Evolutionary conservation across 176 grass and related monocot genomes (phyloP).

Genomic region (Areca catechu): DNA sequence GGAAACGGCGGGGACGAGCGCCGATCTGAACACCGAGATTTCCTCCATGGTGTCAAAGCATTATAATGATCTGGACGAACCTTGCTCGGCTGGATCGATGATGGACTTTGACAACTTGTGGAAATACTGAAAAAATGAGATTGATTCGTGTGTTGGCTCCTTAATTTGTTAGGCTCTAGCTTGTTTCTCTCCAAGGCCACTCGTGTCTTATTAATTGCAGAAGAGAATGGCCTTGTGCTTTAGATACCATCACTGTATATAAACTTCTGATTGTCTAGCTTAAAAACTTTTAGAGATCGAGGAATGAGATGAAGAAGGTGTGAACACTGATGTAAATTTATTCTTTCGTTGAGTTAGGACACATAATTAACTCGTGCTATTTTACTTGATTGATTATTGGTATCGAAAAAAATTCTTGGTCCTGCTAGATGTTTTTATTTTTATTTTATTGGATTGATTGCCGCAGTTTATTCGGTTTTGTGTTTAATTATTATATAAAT

Average conservation of each 20-base stretch:
- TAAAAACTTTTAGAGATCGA: background rate
- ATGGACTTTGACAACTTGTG: slow-evolving; percentile 29
- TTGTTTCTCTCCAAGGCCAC: slow-evolving; percentile 6
- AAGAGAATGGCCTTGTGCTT: slow-evolving; percentile 15
- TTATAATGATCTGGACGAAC: slow-evolving; percentile 18
- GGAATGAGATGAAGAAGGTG: too few relatives aligned
- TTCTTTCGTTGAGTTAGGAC: too few relatives aligned
- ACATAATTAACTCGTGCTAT: too few relatives aligned
- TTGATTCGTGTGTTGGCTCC: slow-evolving; percentile 4
- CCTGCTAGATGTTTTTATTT: too few relatives aligned
- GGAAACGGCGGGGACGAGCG: slow-evolving; percentile 15
- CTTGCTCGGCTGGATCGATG: slow-evolving; percentile 3
- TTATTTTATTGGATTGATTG: too few relatives aligned
- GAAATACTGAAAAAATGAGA: slow-evolving; percentile 20
- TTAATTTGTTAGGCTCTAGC: slow-evolving; percentile 23
- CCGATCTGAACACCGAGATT: slow-evolving; percentile 24
- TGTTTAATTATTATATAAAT: too few relatives aligned
- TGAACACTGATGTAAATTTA: too few relatives aligned
- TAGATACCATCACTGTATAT: slow-evolving; percentile 5
- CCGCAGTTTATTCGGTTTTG: too few relatives aligned
- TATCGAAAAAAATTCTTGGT: too few relatives aligned
- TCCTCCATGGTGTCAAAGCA: slow-evolving; percentile 24
- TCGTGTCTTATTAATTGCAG: slow-evolving; percentile 10
- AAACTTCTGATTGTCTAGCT: slow-evolving; percentile 12
- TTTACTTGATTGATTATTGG: too few relatives aligned